Conservation (phyloP, 257 asterid genomes). For the Leptodermis oblonga region DNA sequence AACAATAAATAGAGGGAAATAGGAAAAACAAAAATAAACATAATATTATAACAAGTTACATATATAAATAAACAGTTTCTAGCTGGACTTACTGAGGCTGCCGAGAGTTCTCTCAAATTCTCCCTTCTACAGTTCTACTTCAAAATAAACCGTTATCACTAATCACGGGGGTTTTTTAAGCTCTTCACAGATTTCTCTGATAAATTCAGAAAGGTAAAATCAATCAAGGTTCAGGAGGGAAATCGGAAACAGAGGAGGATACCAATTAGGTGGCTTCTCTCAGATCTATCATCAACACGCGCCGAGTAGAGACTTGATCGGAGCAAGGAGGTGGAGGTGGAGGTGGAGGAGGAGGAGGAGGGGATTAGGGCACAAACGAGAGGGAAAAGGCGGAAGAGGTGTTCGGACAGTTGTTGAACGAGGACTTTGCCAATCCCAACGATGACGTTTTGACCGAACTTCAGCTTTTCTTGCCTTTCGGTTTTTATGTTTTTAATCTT, state of each 20-base stretch:
- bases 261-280: not conserved
- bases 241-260: not conserved
- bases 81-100: not conserved
- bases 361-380: slow-evolving; percentile 1
- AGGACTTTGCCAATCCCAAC: not conserved
- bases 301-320: not conserved
- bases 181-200: too few relatives aligned
- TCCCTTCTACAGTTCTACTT: slow-evolving; percentile 2
- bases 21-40: too few relatives aligned
- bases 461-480: too few relatives aligned
- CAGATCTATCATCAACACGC: not conserved
- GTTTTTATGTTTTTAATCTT: too few relatives aligned
- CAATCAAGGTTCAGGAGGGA: not conserved
- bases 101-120: not conserved
- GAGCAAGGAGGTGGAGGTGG: too few relatives aligned
- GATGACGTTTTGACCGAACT: slow-evolving; percentile 6
- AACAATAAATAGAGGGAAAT: too few relatives aligned
- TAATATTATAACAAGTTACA: not conserved
- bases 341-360: not conserved
- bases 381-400: not conserved
- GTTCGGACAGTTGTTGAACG: slow-evolving; percentile 1
- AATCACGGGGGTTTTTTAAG: too few relatives aligned
- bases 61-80: not conserved
- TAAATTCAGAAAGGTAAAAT: too few relatives aligned
- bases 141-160: too few relatives aligned